Base-by-base conservation (phyloP, 352 stramenopile genomes). In the Aphanomyces invadans region DNA sequence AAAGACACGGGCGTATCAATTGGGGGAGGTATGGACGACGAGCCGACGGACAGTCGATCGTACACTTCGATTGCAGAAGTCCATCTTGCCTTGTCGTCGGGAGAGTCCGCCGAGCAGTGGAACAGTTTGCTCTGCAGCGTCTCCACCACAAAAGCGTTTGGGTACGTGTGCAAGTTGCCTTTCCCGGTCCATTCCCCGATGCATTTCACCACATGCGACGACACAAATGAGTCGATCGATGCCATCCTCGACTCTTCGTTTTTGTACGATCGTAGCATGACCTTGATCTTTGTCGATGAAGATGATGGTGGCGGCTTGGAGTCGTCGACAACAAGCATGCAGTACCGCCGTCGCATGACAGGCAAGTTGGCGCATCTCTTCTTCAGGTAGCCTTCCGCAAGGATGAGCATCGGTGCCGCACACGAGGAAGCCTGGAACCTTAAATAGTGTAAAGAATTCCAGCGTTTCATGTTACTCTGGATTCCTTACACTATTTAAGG, bases 301-400 rank as follows among this genome's bases (percentile, higher is more conserved):
- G 36, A 42, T 15, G 36, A 42, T n/a, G n/a, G n/a, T n/a, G n/a
- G n/a, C 29, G 49, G 49, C 62, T 70, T 71, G 23, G 76, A 74
- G 23, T 72, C 70, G 28, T 62, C 21, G 21, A 65, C 66, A 69
- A 86, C 75, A 39, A 84, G 29, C 52, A 91, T 81, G 64, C 83
- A 91, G 71, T 93, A 93, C 39, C 83, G 80, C 62, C 89, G 78
- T 64, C 81, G 83, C 85, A 93, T 93, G 21, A 90, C 75, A 0
- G 80, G 79, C 77, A 90, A 75, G 19, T 80, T 87, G 19, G 70
- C 72, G 57, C 72, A 75, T 48, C 85, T 80, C 61, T 90, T 90
- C 74, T 90, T 90, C 12, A 93, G 72, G 39, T 70, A 53, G 12
- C 85, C 83, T 56, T 93, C 81, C 77, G 89, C 86, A 32, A 74